Evolutionary conservation across 2,329 filamentous ascomycete species (phyloP), one percentile per base, ranked within the genome.

Genomic region (Diaporthe australafricana): DNA sequence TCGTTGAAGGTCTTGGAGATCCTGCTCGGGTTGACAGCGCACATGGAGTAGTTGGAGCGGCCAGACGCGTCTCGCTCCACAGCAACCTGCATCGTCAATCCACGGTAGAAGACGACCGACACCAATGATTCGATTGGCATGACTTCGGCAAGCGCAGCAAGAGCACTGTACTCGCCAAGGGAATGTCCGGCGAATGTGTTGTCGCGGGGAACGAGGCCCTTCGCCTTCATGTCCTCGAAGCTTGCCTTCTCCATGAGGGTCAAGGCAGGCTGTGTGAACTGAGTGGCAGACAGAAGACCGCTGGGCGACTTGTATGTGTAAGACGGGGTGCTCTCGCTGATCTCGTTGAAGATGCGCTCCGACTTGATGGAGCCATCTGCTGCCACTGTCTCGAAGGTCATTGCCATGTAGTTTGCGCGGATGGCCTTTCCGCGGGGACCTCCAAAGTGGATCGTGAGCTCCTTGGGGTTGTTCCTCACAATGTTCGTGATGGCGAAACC

Each of bases 221-320:
- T 98, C 78, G 95, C 90, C 80, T 94, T 94, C 96, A 99, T 98
- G 83, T 99, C 97, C 84, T 98, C 96, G 78, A 99, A 99, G 78
- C 94, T 97, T 72, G 96, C 96, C 90, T 99, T 99, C 88, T 99
- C 96, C 97, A 99, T 99, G 63, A 99, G 89, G 0, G 96, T 99
- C 77, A 99, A 87, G 65, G 96, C 96, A 42, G 96, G 96, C 84
- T 99, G 96, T 0, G 96, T 99, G 87, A 99, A 99, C 81, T 99
- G 96, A 5, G 96, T 99, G 5, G 97, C 96, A 47, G 96, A 99
- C 48, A 99, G 89, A 68, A 99, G 89, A 79, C 96, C 96, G 3
- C 94, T 97, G 1, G 96, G 96, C 16, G 96, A 99, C 72, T 93
- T 91, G 88, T 98, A 99, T 1, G 96, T 99, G 88, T 99, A 99